phyloP scores from a whole-genome alignment of 176 grass and related monocot genomes.

The Saccharum officinarum region DNA sequence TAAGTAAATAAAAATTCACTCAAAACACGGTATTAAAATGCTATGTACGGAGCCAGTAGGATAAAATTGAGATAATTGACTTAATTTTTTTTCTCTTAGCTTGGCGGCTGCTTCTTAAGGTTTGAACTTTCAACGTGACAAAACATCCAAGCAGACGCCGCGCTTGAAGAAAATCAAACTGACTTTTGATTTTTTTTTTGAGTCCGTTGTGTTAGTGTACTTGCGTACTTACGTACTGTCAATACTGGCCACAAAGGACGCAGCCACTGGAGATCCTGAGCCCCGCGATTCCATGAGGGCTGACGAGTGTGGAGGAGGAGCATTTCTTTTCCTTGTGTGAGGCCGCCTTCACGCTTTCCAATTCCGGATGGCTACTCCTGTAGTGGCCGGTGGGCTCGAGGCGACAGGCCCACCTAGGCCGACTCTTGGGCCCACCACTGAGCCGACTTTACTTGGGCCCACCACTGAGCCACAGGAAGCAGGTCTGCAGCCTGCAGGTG shows the following conservation, averaged over 20 bases:
- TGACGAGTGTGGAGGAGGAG: not conserved
- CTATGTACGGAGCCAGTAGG: no score
- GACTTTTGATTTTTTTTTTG: no score
- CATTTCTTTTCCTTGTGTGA: not conserved
- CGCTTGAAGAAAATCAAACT: no score
- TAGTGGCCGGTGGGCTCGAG: slow-evolving; percentile 29
- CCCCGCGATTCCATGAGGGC: not conserved
- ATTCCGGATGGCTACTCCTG: not conserved
- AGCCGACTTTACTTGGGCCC: slow-evolving; percentile 9
- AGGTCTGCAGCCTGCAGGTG: not conserved
- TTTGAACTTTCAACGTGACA: no score
- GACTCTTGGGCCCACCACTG: not conserved
- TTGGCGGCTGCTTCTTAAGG: no score
- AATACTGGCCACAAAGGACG: not conserved
- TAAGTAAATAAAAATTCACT: no score
- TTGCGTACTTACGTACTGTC: no score
- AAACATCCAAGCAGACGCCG: no score
- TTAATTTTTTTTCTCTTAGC: no score
- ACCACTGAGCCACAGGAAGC: not conserved
- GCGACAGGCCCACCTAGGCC: not conserved
- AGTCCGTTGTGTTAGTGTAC: no score
- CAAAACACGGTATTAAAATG: no score
- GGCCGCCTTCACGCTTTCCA: slow-evolving; percentile 9
- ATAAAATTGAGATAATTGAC: no score
- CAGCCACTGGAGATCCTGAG: not conserved